Percentiles rank a stretch among this genome's conserved stretches.
Evolutionary conservation across 106 monocot genomes (phyloP).

Genomic region (Dendrobium nobile): DNA sequence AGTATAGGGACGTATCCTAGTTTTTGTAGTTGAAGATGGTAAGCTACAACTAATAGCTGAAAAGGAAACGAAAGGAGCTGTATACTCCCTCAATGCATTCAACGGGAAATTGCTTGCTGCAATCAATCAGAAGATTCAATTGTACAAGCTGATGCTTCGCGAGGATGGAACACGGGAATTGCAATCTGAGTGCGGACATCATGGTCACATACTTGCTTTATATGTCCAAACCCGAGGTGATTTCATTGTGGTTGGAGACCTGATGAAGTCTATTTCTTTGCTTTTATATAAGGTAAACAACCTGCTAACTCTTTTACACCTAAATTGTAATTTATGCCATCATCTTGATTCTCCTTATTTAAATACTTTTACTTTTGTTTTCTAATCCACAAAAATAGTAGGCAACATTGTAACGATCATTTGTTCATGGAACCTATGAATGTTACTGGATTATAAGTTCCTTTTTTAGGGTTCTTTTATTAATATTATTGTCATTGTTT

Average conservation of each 20-base stretch:
- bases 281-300: conserved; percentile 73
- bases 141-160: conserved; percentile 80
- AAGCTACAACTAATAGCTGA: conserved; percentile 88
- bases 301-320: not conserved
- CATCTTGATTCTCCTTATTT: not conserved
- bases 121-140: conserved; percentile 96
- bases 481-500: too few relatives aligned
- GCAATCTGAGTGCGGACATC: conserved; percentile 93
- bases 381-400: not conserved
- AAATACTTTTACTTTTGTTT: not conserved
- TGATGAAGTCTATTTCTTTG: conserved; percentile 97
- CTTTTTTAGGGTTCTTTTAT: too few relatives aligned
- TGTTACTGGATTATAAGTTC: too few relatives aligned
- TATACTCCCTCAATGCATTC: conserved; percentile 90
- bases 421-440: too few relatives aligned
- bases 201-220: conserved; percentile 90
- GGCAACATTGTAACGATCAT: not conserved
- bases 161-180: conserved; percentile 88
- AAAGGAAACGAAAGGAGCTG: conserved; percentile 96
- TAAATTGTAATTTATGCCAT: not conserved
- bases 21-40: conserved; percentile 92
- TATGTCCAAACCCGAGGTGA: conserved; percentile 97
- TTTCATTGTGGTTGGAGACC: conserved; percentile 95
- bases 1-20: conserved; percentile 84
- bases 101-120: conserved; percentile 96